Evolutionary conservation across 257 asterid species (phyloP).

Genomic region (Nicotiana attenuata): DNA sequence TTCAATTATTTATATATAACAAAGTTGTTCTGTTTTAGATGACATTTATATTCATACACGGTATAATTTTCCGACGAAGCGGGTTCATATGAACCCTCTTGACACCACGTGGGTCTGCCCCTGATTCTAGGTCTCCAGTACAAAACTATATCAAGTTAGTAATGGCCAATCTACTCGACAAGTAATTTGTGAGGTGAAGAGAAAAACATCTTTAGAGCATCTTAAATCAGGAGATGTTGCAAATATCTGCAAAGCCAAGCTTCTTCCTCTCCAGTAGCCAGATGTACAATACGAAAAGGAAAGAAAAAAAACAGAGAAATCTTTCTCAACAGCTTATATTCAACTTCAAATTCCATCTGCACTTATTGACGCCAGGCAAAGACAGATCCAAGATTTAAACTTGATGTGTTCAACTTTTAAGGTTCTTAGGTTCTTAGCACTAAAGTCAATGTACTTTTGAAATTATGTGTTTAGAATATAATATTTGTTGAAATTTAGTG

Average conservation of each 20-base stretch:
- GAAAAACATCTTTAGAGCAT: background rate
- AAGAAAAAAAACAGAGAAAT: background rate
- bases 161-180: background rate
- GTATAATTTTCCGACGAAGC: too few relatives aligned
- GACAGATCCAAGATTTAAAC: background rate
- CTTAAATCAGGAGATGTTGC: background rate
- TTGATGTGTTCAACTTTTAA: background rate
- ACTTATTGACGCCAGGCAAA: background rate
- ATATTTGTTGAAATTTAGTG: background rate
- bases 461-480: background rate
- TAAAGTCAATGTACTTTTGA: background rate
- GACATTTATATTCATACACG: too few relatives aligned
- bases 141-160: slow-evolving; percentile 5
- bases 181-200: background rate
- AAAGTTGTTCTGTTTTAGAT: too few relatives aligned
- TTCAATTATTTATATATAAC: too few relatives aligned
- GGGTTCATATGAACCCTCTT: too few relatives aligned
- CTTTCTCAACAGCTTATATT: background rate
- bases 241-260: background rate
- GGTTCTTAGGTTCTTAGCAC: background rate
- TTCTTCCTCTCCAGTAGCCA: background rate
- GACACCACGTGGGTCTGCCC: too few relatives aligned
- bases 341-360: background rate
- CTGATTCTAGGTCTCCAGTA: background rate
- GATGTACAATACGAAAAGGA: background rate